These are phyloP conservation scores for Tulasnella sp. DNA, from an alignment of 768 basidiomycete species.

Conservation along the genomic window DNA sequence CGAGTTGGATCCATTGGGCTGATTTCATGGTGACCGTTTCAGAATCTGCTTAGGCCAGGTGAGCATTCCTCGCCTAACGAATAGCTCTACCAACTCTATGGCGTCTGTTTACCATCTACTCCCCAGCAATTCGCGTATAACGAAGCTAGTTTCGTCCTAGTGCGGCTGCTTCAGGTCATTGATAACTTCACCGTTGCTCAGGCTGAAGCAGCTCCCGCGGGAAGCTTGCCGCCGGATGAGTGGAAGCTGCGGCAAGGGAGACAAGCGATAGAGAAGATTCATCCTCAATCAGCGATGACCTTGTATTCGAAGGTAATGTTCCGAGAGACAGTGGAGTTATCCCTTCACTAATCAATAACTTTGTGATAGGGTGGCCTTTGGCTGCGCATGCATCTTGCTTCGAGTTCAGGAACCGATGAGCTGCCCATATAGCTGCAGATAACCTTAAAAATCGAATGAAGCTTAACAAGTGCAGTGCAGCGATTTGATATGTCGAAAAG, in stretches of 20 bases:
- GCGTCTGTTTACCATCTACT: not conserved
- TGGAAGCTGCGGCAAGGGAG: slow-evolving; percentile 15
- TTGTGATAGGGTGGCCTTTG: not conserved
- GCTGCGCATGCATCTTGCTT: not conserved
- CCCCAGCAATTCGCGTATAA: slow-evolving; percentile 19
- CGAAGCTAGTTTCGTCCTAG: slow-evolving; percentile 18
- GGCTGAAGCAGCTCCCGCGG: slow-evolving; percentile 12
- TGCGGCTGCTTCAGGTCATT: slow-evolving; percentile 15
- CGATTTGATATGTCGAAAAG: too few species aligned
- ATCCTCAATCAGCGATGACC: slow-evolving; percentile 14
- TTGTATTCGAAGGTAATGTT: slow-evolving; percentile 17
- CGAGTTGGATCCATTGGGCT: not conserved
- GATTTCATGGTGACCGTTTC: not conserved
- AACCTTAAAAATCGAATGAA: too few species aligned
- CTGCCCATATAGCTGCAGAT: too few species aligned
- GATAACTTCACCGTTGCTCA: slow-evolving; percentile 11
- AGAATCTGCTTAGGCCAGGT: slow-evolving; percentile 11
- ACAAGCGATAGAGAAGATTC: slow-evolving; percentile 5
- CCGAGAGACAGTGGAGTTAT: too few species aligned
- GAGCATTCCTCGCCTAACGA: not conserved
- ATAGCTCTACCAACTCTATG: not conserved
- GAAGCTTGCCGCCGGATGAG: slow-evolving; percentile 2
- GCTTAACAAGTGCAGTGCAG: too few species aligned
- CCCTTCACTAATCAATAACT: too few species aligned
- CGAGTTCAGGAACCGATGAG: too few species aligned